Evolutionary conservation across 768 basidiomycete species (phyloP), one percentile per base, ranked within the genome.

Genomic region (Ephemerocybe angulata): DNA sequence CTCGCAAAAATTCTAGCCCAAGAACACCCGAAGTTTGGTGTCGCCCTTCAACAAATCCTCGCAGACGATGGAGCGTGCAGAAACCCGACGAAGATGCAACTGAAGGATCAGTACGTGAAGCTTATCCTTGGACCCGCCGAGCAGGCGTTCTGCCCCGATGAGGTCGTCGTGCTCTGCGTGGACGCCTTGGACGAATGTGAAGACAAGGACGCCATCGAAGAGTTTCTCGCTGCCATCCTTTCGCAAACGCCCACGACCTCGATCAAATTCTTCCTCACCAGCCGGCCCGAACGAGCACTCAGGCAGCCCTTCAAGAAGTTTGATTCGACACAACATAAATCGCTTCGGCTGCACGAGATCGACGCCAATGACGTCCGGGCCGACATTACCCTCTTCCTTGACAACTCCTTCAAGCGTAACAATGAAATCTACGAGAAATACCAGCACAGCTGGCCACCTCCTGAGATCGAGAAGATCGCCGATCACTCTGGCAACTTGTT

Each of bases 171-270:
- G 31, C 54, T 66, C 44, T 35, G 63, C 50, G 37, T 66, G 40
- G 65, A 66, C 46, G 65, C 65, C n/a, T 46, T 66, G 3, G 63
- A 66, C 48, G 63, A 64, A 41, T 59, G 60, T 37, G 35, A 56
- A 4, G 40, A 46, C 13, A 13, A 55, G 3, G 56, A 50, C 54
- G 65, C 62, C 4, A 8, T 53, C 2, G 15, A 5, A 13, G 54
- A 62, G 54, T 53, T 65, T 4, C 47, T 66, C 21, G 40, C 57
- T 19, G 43, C 47, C 15, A 27, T 53, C 19, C 38, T 63, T 31
- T 33, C 57, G 4, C 21, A 55, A 30, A 19, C 35, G 10, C 15
- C 54, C 27, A 28, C 59, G 24, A n/a, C 35, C 22, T 58, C 60
- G 5, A 43, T 66, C 37, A 61, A 62, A 49, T 61, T 66, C 48